These are phyloP conservation scores for Picea glauca DNA, from an alignment of 75 land plant species.

Conservation along the genomic window DNA sequence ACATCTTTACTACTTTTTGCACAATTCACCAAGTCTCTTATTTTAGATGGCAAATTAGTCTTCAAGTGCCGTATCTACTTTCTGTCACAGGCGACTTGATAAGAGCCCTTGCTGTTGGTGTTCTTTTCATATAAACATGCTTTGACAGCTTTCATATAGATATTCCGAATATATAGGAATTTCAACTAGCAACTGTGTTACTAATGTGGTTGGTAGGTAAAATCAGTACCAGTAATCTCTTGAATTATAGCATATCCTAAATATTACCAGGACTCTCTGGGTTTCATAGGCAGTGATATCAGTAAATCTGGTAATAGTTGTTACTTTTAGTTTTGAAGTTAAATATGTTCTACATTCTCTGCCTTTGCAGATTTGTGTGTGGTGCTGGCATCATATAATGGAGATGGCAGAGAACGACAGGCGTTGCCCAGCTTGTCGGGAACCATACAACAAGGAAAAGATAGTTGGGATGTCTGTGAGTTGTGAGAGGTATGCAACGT, in stretches of 20 bases:
- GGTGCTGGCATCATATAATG: constrained; percentile 91
- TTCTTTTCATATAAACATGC: too few species aligned
- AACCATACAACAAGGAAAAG: constrained; percentile 76
- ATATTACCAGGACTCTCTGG: not conserved
- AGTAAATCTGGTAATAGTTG: not conserved
- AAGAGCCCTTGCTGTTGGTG: too few species aligned
- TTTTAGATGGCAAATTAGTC: too few species aligned
- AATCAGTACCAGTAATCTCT: not conserved
- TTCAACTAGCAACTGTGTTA: not conserved
- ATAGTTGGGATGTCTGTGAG: constrained; percentile 61
- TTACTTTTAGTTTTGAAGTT: not conserved
- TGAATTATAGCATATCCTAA: not conserved
- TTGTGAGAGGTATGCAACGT: constrained; percentile 48
- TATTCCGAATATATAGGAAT: too few species aligned
- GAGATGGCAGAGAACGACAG: constrained; percentile 87
- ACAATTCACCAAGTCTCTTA: too few species aligned
- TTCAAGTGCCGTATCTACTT: too few species aligned
- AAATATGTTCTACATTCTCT: not conserved
- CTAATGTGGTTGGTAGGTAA: not conserved
- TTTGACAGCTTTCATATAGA: too few species aligned
- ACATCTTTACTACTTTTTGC: too few species aligned
- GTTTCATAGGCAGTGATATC: not conserved
- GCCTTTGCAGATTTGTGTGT: constrained; percentile 65
- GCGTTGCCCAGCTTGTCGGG: constrained; percentile 81
- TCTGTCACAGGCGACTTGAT: too few species aligned